These are phyloP conservation scores for Alternaria brassicicola DNA, from an alignment of 2,329 filamentous ascomycete genomes.

Conservation along the genomic window DNA sequence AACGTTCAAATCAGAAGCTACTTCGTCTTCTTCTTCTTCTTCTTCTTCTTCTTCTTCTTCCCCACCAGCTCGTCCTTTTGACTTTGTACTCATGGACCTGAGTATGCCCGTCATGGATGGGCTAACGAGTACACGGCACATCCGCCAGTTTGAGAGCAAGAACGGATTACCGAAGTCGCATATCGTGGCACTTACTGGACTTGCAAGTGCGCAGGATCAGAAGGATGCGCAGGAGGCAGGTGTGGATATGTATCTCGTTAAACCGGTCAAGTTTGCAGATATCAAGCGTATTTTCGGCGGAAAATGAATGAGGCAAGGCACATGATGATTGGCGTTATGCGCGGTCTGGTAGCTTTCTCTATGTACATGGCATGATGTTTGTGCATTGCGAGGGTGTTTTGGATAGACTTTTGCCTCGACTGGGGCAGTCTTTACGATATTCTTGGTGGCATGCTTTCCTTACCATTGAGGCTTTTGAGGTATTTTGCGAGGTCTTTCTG, in stretches of 20 bases:
- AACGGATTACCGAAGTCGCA: conserved; percentile 23
- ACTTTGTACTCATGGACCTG: conserved; percentile 46
- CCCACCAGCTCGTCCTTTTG: conserved; percentile 31
- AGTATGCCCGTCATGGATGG: conserved; percentile 49
- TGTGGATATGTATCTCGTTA: conserved; percentile 48
- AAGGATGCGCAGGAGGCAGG: conserved; percentile 43
- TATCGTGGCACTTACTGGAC: conserved; percentile 48
- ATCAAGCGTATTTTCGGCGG: conserved; percentile 36
- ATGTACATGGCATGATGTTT: not conserved
- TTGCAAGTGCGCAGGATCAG: conserved; percentile 46
- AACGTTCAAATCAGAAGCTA: conserved; percentile 28
- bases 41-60: too few relatives aligned
- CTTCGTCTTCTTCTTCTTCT: conserved; percentile 16
- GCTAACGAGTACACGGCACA: conserved; percentile 43
- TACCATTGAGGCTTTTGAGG: too few relatives aligned
- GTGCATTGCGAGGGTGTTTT: conserved; percentile 7
- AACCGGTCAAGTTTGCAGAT: conserved; percentile 48
- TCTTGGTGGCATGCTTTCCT: not conserved
- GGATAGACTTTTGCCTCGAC: not conserved
- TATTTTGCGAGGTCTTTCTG: not conserved
- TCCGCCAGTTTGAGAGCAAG: conserved; percentile 37
- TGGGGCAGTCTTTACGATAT: not conserved
- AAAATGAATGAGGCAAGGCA: not conserved
- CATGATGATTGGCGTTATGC: not conserved
- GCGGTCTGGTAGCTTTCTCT: not conserved